phyloP scores from a whole-genome alignment of 1,284 basidiomycete species.

The Ustilago trichophora region DNA sequence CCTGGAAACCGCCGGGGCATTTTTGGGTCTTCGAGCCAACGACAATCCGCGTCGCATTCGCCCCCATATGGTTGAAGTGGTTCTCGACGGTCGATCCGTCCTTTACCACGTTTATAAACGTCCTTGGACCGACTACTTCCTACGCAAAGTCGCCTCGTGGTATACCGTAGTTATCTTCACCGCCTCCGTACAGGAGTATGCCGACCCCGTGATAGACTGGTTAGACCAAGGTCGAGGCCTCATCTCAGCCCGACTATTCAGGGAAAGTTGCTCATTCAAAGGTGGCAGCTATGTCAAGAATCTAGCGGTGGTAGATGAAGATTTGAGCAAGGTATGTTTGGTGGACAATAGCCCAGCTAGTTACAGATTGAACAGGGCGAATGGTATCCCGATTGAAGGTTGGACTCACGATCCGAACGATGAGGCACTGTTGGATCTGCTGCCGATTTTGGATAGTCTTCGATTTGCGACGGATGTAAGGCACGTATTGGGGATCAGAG shows the following conservation, averaged over 20 bases:
- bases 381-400: conserved; percentile 97
- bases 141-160: conserved; percentile 82
- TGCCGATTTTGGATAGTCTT: conserved; percentile 93
- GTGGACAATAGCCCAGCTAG: conserved; percentile 96
- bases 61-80: conserved; percentile 94
- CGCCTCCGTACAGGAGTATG: conserved; percentile 98
- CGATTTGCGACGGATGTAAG: conserved; percentile 95
- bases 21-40: conserved; percentile 58
- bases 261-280: conserved; percentile 92
- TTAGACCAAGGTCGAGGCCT: conserved; percentile 88
- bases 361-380: conserved; percentile 92
- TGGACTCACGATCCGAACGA: conserved; percentile 98
- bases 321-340: conserved; percentile 88
- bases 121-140: conserved; percentile 79
- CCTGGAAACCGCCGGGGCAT: conserved; percentile 51
- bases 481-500: conserved; percentile 81
- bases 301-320: conserved; percentile 83
- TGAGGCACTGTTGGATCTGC: conserved; percentile 91
- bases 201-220: conserved; percentile 99
- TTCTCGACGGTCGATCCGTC: conserved; percentile 85
- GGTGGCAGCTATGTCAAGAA: conserved; percentile 97
- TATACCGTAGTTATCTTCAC: conserved; percentile 99
- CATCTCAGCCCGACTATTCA: conserved; percentile 85
- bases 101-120: conserved; percentile 98
- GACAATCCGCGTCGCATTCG: conserved; percentile 70